These are phyloP conservation scores for Aquilaria agallochum DNA, from an alignment of 441 rosid species.

Conservation along the genomic window DNA sequence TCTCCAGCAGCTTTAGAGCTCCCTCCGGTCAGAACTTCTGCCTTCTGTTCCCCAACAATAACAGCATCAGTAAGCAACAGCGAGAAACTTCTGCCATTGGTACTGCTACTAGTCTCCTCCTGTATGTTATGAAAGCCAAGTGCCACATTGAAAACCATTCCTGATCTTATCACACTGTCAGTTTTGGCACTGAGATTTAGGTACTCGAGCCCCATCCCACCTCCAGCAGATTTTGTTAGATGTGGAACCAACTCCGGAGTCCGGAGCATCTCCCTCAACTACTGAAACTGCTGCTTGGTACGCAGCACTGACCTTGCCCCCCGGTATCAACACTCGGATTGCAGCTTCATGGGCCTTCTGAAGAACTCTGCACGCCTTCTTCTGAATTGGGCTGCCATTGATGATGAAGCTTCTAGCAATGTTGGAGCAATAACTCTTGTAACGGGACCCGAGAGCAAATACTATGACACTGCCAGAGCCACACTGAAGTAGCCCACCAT, in stretches of 20 bases:
- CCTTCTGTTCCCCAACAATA: constrained; percentile 48
- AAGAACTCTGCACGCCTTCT: constrained; percentile 78
- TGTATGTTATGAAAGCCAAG: constrained; percentile 89
- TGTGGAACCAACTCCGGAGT: constrained; percentile 42
- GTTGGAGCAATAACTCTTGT: constrained; percentile 86
- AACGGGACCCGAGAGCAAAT: constrained; percentile 76
- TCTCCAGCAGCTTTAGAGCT: constrained; percentile 76
- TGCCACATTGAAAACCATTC: constrained; percentile 74
- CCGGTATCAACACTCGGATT: constrained; percentile 56
- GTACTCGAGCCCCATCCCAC: constrained; percentile 88
- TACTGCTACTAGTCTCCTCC: constrained; percentile 40
- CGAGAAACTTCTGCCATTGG: constrained; percentile 54
- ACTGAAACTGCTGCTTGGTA: constrained; percentile 64
- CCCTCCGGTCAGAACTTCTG: constrained; percentile 52
- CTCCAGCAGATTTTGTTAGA: constrained; percentile 81
- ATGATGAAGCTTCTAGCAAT: constrained; percentile 76
- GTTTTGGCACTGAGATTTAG: constrained; percentile 71
- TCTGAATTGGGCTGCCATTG: constrained; percentile 66
- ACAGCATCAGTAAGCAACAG: constrained; percentile 80
- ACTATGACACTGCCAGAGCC: constrained; percentile 74
- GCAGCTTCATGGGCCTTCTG: constrained; percentile 83
- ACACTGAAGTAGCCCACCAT: constrained; percentile 63
- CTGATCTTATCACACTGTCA: constrained; percentile 50
- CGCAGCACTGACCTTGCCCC: constrained; percentile 44
- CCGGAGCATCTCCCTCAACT: constrained; percentile 66